Base-by-base conservation (phyloP, 2,329 filamentous ascomycete species). In the Aspergillus caelatus region DNA sequence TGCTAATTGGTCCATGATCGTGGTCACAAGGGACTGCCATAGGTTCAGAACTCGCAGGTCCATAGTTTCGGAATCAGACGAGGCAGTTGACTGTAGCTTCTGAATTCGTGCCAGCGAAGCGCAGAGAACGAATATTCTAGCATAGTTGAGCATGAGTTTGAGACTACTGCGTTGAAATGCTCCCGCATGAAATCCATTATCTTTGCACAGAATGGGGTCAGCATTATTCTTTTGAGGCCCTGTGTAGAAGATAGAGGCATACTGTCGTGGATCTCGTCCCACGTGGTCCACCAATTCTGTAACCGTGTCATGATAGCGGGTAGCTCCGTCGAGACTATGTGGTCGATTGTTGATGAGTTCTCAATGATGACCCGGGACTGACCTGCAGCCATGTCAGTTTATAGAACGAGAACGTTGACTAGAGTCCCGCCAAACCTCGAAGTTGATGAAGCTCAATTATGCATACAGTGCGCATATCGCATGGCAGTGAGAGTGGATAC, bases 381-480 rank as follows among this genome's bases (percentile, higher is more conserved):
- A 4, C 72, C 74, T 74, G 41, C 7, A 36, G 26, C 19, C 1
- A 53, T 64, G 58, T 58, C 7, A 58, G 62, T 26, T 16, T 7
- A 19, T 36, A 19, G 21, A 55, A 19, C 21, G 21, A 19, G 9
- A 16, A 7, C 6, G 52, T 2, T 43, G 19, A 8, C 11, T 1
- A 2, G 16, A 19, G 6, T 32, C 11, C n/a, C 1, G 10, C 2
- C 62, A 8, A 62, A 75, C 73, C 73, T 66, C 75, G 74, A 23
- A 77, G 71, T 58, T 77, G 75, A 67, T 77, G 75, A 45, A 76
- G 61, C 41, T 77, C 75, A 46, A 77, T 76, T 2, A 77, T 75
- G 10, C 67, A 75, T 3, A 77, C 71, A 4, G 75, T 77, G 2
- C 75, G 69, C 73, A 77, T 72, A 62, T 77, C 75, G 57, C 70